Percentiles rank a stretch among this genome's conserved stretches.
Evolutionary conservation across 1,139 yeast genomes (phyloP).

Genomic region (Sugiyamaella pinicola): DNA sequence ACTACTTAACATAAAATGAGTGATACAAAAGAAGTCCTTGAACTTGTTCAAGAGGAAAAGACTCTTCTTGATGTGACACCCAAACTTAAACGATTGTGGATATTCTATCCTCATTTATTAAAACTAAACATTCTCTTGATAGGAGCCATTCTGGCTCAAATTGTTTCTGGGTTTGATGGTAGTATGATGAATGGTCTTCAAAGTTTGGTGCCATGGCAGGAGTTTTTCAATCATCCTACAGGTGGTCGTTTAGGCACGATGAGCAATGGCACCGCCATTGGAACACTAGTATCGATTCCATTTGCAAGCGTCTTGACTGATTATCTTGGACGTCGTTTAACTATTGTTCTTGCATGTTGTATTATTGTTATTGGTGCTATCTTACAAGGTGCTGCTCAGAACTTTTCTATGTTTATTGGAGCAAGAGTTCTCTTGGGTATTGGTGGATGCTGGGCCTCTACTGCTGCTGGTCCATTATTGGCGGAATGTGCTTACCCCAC

Average conservation of each 20-base stretch:
- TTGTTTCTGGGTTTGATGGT: slow-evolving; percentile 40
- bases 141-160: slow-evolving; percentile 48
- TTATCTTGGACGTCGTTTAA: slow-evolving; percentile 27
- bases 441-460: slow-evolving; percentile 50
- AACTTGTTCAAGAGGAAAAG: slow-evolving; percentile 24
- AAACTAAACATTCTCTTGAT: slow-evolving; percentile 44
- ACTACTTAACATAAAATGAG: slow-evolving; percentile 4
- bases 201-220: slow-evolving; percentile 27
- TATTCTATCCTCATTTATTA: slow-evolving; percentile 44
- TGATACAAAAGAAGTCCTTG: slow-evolving; percentile 21
- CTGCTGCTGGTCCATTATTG: slow-evolving; percentile 48
- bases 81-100: slow-evolving; percentile 42
- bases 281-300: slow-evolving; percentile 27
- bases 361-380: slow-evolving; percentile 37
- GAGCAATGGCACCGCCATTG: slow-evolving; percentile 29
- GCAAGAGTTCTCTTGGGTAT: slow-evolving; percentile 55
- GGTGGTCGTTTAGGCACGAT: slow-evolving; percentile 29
- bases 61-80: slow-evolving; percentile 35
- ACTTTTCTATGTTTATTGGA: slow-evolving; percentile 50
- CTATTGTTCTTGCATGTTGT: slow-evolving; percentile 31
- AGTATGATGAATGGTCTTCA: slow-evolving; percentile 28
- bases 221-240: slow-evolving; percentile 23
- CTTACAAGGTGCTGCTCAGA: slow-evolving; percentile 41
- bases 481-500: slow-evolving; percentile 46
- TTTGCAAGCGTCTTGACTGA: slow-evolving; percentile 28